Percentiles rank a stretch among this genome's conserved stretches.
Conservation (phyloP, 1,139 yeast genomes). For the Scheffersomyces segobiensis region DNA sequence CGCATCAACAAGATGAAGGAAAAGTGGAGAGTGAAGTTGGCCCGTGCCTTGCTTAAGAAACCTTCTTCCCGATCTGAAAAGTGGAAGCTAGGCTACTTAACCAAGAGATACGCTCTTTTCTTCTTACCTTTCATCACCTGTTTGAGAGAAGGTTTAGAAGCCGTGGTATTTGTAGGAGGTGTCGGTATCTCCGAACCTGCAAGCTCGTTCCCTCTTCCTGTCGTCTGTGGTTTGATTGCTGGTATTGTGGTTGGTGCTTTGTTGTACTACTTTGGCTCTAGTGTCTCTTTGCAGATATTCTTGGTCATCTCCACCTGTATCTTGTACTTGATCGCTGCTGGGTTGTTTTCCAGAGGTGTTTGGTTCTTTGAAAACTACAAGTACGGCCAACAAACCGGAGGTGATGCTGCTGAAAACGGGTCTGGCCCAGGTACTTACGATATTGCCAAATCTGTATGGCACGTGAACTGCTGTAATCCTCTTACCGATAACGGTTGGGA, state of each 20-base stretch:
- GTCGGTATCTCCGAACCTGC: constrained; percentile 45
- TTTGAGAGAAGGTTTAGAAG: constrained; percentile 50
- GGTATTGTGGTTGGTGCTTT: constrained; percentile 37
- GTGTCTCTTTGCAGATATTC: constrained; percentile 42
- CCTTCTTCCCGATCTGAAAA: constrained; percentile 14
- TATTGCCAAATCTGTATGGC: constrained; percentile 81
- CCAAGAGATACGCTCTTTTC: constrained; percentile 38
- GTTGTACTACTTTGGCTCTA: constrained; percentile 45
- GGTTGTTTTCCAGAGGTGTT: constrained; percentile 61
- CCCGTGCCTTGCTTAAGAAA: constrained; percentile 32
- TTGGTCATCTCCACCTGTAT: constrained; percentile 43
- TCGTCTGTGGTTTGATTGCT: constrained; percentile 33
- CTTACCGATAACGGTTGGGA: constrained; percentile 91
- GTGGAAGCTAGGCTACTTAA: constrained; percentile 21
- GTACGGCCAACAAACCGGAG: constrained; percentile 52
- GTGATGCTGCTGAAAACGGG: constrained; percentile 87
- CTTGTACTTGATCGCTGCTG: constrained; percentile 46
- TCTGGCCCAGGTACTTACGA: constrained; percentile 95
- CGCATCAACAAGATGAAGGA: constrained; percentile 42
- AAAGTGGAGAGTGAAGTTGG: constrained; percentile 51
- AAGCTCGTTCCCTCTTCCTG: constrained; percentile 41
- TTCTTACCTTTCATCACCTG: constrained; percentile 46
- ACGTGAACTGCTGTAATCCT: constrained; percentile 95
- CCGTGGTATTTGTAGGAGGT: constrained; percentile 50
- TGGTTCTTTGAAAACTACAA: constrained; percentile 82